Conservation (phyloP, 2,329 filamentous ascomycete species). For the Ceratocystis lukuohia region DNA sequence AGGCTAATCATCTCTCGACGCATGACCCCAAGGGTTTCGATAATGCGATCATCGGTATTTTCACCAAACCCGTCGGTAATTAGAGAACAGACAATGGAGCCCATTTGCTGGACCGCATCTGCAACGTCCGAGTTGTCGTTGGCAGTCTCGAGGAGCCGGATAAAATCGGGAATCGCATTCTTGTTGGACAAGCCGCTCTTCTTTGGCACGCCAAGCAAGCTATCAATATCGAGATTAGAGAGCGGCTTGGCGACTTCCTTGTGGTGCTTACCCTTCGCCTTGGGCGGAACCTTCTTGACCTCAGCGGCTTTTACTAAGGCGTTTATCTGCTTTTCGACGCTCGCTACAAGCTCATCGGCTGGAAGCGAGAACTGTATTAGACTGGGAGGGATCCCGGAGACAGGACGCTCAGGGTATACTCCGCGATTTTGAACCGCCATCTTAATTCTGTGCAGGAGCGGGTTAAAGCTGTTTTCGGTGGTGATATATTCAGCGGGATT, state of each 20-base stretch:
- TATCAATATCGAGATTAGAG: slow-evolving; percentile 77
- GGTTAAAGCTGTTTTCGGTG: slow-evolving; percentile 72
- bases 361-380: slow-evolving; percentile 62
- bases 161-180: slow-evolving; percentile 85
- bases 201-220: slow-evolving; percentile 42
- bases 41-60: slow-evolving; percentile 55
- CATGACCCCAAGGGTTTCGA: slow-evolving; percentile 66
- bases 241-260: slow-evolving; percentile 65
- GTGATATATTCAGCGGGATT: slow-evolving; percentile 53
- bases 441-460: slow-evolving; percentile 75
- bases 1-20: slow-evolving; percentile 61
- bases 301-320: slow-evolving; percentile 55
- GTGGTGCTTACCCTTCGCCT: slow-evolving; percentile 58
- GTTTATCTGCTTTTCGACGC: slow-evolving; percentile 44
- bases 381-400: slow-evolving; percentile 48
- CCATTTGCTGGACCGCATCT: slow-evolving; percentile 62
- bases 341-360: slow-evolving; percentile 50
- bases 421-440: slow-evolving; percentile 75
- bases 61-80: slow-evolving; percentile 64
- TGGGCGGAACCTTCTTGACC: slow-evolving; percentile 82
- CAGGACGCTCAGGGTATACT: slow-evolving; percentile 51
- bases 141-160: slow-evolving; percentile 54
- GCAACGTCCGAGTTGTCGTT: slow-evolving; percentile 49
- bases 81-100: slow-evolving; percentile 51
- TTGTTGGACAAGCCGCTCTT: slow-evolving; percentile 34